Conservation (phyloP, 2,329 filamentous ascomycete species). For the Diaporthe longicolla region DNA sequence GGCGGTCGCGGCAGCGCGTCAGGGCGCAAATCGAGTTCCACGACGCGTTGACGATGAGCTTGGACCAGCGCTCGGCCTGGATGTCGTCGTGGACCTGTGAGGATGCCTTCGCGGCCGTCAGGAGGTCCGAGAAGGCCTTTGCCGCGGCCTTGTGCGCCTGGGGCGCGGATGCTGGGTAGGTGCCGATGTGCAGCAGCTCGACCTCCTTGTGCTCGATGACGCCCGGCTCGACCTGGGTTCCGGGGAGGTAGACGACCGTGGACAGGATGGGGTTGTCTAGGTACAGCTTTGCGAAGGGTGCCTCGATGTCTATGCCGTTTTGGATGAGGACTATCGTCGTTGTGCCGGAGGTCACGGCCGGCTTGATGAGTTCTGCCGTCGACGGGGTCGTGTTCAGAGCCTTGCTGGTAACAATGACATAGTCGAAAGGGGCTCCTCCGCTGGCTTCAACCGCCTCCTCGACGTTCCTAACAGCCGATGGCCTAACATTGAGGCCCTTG, state of each 20-base stretch:
- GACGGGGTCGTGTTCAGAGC: conserved; percentile 75
- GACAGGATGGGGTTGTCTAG: conserved; percentile 72
- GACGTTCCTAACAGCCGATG: conserved; percentile 47
- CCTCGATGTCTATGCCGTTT: conserved; percentile 80
- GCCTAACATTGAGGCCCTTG: conserved; percentile 46
- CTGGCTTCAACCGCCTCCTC: conserved; percentile 49
- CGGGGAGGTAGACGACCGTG: conserved; percentile 78
- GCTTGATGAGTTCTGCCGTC: conserved; percentile 73
- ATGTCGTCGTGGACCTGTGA: conserved; percentile 77
- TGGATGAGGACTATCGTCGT: conserved; percentile 75
- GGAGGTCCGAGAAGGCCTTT: conserved; percentile 55
- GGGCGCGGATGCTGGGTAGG: conserved; percentile 36
- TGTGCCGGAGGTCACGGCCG: conserved; percentile 68
- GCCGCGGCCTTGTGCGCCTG: conserved; percentile 31
- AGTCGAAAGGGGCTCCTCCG: conserved; percentile 60
- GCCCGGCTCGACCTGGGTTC: conserved; percentile 71
- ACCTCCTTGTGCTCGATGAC: conserved; percentile 35
- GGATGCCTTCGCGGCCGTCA: conserved; percentile 66
- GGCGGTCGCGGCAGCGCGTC: conserved; percentile 70
- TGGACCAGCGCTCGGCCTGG: conserved; percentile 81
- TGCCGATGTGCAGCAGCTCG: conserved; percentile 36
- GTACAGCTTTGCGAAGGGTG: conserved; percentile 74
- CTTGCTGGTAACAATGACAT: conserved; percentile 79
- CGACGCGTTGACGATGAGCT: conserved; percentile 81
- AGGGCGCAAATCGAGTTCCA: conserved; percentile 82